Conservation (phyloP, 768 basidiomycete genomes). For the Amanita subjunquillea region DNA sequence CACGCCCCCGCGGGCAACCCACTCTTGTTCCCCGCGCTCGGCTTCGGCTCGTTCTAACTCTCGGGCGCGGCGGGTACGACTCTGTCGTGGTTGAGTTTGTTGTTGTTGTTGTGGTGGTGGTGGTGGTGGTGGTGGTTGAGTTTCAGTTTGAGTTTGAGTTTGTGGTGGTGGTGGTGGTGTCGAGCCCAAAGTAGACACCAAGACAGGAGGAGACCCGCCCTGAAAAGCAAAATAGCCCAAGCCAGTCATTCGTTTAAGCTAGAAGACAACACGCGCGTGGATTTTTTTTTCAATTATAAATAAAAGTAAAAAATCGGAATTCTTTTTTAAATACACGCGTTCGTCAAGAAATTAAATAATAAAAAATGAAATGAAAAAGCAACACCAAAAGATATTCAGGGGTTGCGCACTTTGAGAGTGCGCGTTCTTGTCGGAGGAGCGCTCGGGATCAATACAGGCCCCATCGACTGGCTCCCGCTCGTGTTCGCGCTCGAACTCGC, state of each 20-base stretch:
- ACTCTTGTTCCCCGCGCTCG: conserved; percentile 42
- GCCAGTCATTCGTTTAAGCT: background rate
- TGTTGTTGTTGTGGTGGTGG: no score
- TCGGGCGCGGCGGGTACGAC: background rate
- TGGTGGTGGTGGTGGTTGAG: background rate
- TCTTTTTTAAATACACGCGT: no score
- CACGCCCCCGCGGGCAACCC: conserved; percentile 50
- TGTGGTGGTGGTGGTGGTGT: background rate
- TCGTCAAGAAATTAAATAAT: background rate
- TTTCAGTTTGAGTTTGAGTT: background rate
- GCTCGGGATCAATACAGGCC: background rate
- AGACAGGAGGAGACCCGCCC: background rate
- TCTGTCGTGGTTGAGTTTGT: background rate
- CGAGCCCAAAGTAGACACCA: background rate
- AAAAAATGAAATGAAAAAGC: background rate
- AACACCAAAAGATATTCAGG: background rate
- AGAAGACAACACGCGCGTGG: no score
- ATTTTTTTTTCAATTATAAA: no score
- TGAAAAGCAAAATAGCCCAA: conserved; percentile 6
- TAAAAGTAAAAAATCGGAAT: no score
- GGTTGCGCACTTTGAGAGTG: conserved; percentile 6
- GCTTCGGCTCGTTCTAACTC: conserved; percentile 20
- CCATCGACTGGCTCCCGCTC: no score
- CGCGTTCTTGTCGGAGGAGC: background rate
- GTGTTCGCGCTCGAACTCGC: no score